A percentile compares a stretch with the other conserved stretches of the same genome.
These are phyloP conservation scores for Umbelopsis ramanniana DNA, from an alignment of 192 early-diverging fungal genomes.

Conservation along the genomic window DNA sequence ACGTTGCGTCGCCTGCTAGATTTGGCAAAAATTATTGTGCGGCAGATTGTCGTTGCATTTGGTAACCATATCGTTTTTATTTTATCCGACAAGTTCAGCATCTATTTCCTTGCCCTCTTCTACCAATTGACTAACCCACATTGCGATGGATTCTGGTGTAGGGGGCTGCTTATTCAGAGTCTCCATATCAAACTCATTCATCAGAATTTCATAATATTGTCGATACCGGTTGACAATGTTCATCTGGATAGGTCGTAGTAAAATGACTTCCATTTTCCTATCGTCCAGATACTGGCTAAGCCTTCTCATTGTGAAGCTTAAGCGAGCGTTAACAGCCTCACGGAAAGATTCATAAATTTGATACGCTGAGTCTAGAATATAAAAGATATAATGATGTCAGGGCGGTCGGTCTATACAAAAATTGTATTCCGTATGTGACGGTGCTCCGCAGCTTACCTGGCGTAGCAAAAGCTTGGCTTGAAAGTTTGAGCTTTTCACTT, in stretches of 20 bases:
- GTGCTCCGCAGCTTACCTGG: neutral
- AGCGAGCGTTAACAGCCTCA: slow-evolving; percentile 49
- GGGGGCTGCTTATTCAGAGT: neutral
- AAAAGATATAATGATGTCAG: slow-evolving; percentile 7
- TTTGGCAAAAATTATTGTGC: neutral
- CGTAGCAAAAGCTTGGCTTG: slow-evolving; percentile 17
- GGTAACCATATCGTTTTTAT: too few relatives aligned
- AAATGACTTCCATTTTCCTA: slow-evolving; percentile 72
- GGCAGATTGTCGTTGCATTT: neutral
- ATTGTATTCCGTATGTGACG: neutral
- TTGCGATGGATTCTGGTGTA: slow-evolving; percentile 23
- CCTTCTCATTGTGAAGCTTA: slow-evolving; percentile 58
- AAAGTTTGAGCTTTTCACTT: neutral
- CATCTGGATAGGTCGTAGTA: slow-evolving; percentile 65
- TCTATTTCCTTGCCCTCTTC: slow-evolving; percentile 18
- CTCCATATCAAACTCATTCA: slow-evolving; percentile 25
- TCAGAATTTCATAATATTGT: slow-evolving; percentile 19
- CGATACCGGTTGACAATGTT: slow-evolving; percentile 30
- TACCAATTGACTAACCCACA: slow-evolving; percentile 33
- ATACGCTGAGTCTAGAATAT: slow-evolving; percentile 32
- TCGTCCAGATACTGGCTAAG: slow-evolving; percentile 78
- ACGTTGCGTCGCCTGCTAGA: neutral
- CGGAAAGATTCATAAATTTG: slow-evolving; percentile 55
- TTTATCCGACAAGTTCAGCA: neutral
- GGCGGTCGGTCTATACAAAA: neutral